A percentile compares a stretch with the other conserved stretches of the same genome.
Conservation (phyloP, 2,329 filamentous ascomycete species). For the Fusarium siculi region DNA sequence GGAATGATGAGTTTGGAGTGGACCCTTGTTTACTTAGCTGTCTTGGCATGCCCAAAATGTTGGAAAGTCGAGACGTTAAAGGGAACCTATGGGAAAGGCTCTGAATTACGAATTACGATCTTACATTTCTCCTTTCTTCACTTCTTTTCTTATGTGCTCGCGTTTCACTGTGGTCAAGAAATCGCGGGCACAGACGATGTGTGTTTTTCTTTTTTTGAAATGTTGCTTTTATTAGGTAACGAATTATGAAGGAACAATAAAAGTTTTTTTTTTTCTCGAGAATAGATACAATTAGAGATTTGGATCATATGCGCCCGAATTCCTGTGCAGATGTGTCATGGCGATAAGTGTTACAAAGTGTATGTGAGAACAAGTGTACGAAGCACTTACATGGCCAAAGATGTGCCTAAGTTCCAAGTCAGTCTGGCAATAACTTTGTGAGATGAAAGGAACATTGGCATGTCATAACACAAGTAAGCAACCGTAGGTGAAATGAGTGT, state of each 20-base stretch:
- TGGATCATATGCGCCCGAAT: slow-evolving; percentile 24
- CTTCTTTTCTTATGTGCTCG: slow-evolving; percentile 36
- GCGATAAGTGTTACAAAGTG: not conserved
- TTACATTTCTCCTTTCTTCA: slow-evolving; percentile 47
- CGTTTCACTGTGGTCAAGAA: slow-evolving; percentile 11
- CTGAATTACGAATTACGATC: slow-evolving; percentile 40
- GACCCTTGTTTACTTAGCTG: slow-evolving; percentile 38
- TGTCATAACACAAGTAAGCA: not conserved
- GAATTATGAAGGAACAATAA: slow-evolving; percentile 55
- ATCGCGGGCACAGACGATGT: slow-evolving; percentile 46
- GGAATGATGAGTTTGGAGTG: slow-evolving; percentile 45
- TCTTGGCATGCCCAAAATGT: slow-evolving; percentile 34
- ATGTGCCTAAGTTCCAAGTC: not conserved
- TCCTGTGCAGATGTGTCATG: slow-evolving; percentile 5
- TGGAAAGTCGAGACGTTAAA: slow-evolving; percentile 41
- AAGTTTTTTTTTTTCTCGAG: slow-evolving; percentile 48
- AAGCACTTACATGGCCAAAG: not conserved
- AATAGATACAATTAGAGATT: slow-evolving; percentile 40
- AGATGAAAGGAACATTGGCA: not conserved
- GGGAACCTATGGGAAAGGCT: slow-evolving; percentile 39
- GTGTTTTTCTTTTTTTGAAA: slow-evolving; percentile 43
- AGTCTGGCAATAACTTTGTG: not conserved
- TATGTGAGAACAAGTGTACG: not conserved
- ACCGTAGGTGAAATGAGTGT: not conserved
- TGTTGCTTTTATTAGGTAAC: slow-evolving; percentile 53